Conservation (phyloP, 225 moss, liverwort and hornwort species). For the Pleurozium schreberi region DNA sequence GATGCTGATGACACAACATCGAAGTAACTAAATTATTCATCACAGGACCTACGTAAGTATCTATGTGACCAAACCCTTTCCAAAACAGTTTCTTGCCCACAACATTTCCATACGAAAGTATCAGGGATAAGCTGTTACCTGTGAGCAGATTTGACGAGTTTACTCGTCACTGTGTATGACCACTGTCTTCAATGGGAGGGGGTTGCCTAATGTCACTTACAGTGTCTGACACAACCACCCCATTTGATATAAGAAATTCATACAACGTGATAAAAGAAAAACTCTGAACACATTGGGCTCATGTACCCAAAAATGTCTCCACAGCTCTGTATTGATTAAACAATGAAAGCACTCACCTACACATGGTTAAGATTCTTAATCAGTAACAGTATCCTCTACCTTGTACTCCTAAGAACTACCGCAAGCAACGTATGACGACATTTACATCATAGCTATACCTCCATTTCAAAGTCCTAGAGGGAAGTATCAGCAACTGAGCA, state of each 20-base stretch:
- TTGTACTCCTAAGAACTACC: background rate
- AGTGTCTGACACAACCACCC: background rate
- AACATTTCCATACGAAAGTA: background rate
- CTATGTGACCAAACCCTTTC: background rate
- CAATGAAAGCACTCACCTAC: background rate
- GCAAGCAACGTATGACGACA: background rate
- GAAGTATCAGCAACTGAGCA: background rate
- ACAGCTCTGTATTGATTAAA: background rate
- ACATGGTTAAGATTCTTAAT: background rate
- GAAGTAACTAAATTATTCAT: background rate
- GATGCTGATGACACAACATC: background rate
- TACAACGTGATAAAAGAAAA: background rate
- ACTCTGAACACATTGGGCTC: background rate
- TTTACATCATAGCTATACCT: background rate
- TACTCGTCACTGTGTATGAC: slow-evolving; percentile 18
- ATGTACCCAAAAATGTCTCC: background rate
- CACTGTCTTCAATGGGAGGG: background rate
- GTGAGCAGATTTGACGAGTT: slow-evolving; percentile 54
- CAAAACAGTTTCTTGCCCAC: background rate
- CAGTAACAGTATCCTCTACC: background rate
- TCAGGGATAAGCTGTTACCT: slow-evolving; percentile 34
- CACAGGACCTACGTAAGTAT: background rate
- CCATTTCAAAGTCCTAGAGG: background rate
- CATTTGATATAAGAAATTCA: background rate
- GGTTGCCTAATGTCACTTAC: background rate